These are phyloP conservation scores for Blattamonas nauphoetae DNA, from an alignment of 78 protist genomes.

Conservation along the genomic window DNA sequence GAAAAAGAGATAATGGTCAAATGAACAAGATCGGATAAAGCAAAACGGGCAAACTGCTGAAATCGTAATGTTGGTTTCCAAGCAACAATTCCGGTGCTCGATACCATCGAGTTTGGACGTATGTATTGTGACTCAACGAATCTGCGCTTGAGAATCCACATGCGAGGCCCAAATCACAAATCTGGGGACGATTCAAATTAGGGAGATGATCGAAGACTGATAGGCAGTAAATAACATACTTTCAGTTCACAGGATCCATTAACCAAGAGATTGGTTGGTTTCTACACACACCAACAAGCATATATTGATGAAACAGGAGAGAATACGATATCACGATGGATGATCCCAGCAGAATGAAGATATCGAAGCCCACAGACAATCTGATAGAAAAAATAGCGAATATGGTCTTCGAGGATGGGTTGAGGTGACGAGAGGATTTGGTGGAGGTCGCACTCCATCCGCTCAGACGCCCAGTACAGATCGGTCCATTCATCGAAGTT, in stretches of 20 bases:
- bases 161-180: slow-evolving; percentile 61
- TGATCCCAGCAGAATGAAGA: slow-evolving; percentile 29
- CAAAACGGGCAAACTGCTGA: too few species aligned
- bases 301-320: too few species aligned
- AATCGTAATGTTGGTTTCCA: too few species aligned
- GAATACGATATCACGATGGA: slow-evolving; percentile 44
- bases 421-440: slow-evolving; percentile 29
- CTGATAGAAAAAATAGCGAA: slow-evolving; percentile 42
- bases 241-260: slow-evolving; percentile 29
- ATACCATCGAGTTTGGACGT: slow-evolving; percentile 48
- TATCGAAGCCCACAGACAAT: slow-evolving; percentile 31
- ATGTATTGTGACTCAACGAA: slow-evolving; percentile 1
- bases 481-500: background rate
- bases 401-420: slow-evolving; percentile 24
- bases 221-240: too few species aligned
- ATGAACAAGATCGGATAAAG: too few species aligned
- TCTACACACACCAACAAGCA: slow-evolving; percentile 19
- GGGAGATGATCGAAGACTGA: too few species aligned
- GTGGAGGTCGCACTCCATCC: slow-evolving; percentile 34
- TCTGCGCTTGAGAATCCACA: background rate
- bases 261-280: slow-evolving; percentile 51
- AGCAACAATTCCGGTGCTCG: too few species aligned
- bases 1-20: background rate
- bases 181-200: too few species aligned
- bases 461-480: background rate